phyloP scores from a whole-genome alignment of 331 rosid genomes.

The Prunus yedoensis region DNA sequence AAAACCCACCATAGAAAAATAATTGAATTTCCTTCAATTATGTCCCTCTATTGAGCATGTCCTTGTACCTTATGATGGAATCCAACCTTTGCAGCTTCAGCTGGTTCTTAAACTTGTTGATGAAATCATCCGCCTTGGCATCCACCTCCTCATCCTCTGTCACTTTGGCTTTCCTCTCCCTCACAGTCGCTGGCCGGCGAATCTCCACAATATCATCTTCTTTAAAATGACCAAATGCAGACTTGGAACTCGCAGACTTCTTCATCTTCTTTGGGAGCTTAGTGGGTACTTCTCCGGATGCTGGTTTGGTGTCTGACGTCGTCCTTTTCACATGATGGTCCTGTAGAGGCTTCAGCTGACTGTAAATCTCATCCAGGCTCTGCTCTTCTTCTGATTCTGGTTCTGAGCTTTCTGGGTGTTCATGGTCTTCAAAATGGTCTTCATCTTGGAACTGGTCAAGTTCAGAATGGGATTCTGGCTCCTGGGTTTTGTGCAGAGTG shows the following conservation, averaged over 20 bases:
- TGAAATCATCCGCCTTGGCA: conserved; percentile 85
- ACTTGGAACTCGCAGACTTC: conserved; percentile 74
- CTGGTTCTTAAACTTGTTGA: conserved; percentile 86
- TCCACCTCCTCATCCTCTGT: conserved; percentile 59
- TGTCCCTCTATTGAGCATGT: conserved; percentile 42
- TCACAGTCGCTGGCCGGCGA: conserved; percentile 68
- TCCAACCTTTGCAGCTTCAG: conserved; percentile 84
- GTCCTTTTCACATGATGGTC: conserved; percentile 44
- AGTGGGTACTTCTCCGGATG: conserved; percentile 51
- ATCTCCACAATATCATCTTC: conserved; percentile 65
- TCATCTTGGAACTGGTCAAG: background rate
- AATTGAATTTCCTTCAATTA: conserved; percentile 22
- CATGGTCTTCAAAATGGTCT: conserved; percentile 26
- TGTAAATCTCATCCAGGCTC: conserved; percentile 60
- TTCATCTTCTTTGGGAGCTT: conserved; percentile 70
- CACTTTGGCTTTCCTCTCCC: conserved; percentile 40
- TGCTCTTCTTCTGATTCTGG: background rate
- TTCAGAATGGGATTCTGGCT: background rate
- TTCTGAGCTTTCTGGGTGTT: conserved; percentile 17
- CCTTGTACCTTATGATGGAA: conserved; percentile 67
- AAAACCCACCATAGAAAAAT: conserved; percentile 16
- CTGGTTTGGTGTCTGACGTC: conserved; percentile 64
- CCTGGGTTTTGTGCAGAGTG: background rate
- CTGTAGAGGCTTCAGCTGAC: conserved; percentile 30
- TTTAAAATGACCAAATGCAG: conserved; percentile 55